Conservation (phyloP, 78 protist genomes). For the Creolimax fragrantissima region DNA sequence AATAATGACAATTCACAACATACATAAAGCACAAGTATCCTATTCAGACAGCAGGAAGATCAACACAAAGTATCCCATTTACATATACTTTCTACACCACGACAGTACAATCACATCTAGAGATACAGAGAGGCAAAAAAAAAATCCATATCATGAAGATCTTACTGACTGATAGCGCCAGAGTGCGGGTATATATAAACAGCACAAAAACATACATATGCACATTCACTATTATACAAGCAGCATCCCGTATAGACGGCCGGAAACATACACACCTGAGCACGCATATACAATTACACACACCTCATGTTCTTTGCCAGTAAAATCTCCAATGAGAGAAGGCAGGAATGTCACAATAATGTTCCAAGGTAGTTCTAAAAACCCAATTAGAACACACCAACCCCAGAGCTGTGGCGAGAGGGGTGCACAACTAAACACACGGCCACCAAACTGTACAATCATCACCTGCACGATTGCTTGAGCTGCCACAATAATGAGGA, state of each 20-base stretch:
- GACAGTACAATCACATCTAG: too few relatives aligned
- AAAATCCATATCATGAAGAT: too few relatives aligned
- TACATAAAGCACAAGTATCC: too few relatives aligned
- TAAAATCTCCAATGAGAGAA: background rate
- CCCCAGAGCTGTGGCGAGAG: background rate
- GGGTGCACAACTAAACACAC: background rate
- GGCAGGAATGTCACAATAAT: background rate
- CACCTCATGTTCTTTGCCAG: background rate
- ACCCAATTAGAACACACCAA: background rate
- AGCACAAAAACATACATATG: background rate
- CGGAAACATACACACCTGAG: background rate
- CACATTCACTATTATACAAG: background rate
- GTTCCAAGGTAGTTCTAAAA: background rate
- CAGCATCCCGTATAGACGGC: background rate
- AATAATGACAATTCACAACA: too few relatives aligned
- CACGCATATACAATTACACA: background rate
- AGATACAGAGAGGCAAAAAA: too few relatives aligned
- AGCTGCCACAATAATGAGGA: background rate
- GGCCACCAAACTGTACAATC: conserved; percentile 3
- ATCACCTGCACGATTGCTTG: conserved; percentile 1
- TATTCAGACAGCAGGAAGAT: too few relatives aligned
- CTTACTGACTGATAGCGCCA: too few relatives aligned
- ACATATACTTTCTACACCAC: too few relatives aligned
- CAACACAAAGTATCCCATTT: too few relatives aligned
- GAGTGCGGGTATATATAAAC: background rate